phyloP scores from a whole-genome alignment of 2,329 filamentous ascomycete species.

The Epicoccum nigrum region DNA sequence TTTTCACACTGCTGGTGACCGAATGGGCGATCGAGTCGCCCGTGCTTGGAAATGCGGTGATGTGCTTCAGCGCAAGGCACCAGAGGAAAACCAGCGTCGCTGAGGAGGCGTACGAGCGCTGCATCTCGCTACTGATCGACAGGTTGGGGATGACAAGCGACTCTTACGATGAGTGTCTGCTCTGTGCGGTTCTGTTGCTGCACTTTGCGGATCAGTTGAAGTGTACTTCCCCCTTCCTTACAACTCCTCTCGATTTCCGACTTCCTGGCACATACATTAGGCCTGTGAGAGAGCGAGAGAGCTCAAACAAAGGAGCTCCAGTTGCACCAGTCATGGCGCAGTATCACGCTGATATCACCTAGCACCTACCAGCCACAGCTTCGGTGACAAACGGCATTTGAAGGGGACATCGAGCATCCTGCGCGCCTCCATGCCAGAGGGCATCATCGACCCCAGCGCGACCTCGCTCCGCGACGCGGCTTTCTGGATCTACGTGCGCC shows the following conservation, averaged over 20 bases:
- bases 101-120: slow-evolving; percentile 32
- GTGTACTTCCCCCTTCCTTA: background rate
- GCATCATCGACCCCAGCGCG: slow-evolving; percentile 36
- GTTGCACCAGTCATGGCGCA: too few relatives aligned
- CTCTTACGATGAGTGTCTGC: slow-evolving; percentile 34
- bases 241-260: too few relatives aligned
- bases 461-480: slow-evolving; percentile 40
- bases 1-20: slow-evolving; percentile 36
- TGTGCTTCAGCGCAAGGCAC: slow-evolving; percentile 40
- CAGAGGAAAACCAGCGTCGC: slow-evolving; percentile 21
- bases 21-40: slow-evolving; percentile 30
- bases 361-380: slow-evolving; percentile 29
- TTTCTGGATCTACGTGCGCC: slow-evolving; percentile 43
- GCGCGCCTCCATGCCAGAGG: slow-evolving; percentile 29
- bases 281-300: too few relatives aligned
- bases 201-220: slow-evolving; percentile 41
- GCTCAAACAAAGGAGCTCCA: too few relatives aligned
- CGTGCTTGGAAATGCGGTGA: slow-evolving; percentile 33
- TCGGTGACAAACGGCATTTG: slow-evolving; percentile 35
- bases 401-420: slow-evolving; percentile 40
- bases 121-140: slow-evolving; percentile 37
- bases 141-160: slow-evolving; percentile 27
- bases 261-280: too few relatives aligned
- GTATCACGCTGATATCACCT: background rate
- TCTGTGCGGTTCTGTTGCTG: slow-evolving; percentile 40